Evolutionary conservation across 805 yeast genomes (phyloP), one percentile per base, ranked within the genome.

Genomic region (Candida nonsorbophila): DNA sequence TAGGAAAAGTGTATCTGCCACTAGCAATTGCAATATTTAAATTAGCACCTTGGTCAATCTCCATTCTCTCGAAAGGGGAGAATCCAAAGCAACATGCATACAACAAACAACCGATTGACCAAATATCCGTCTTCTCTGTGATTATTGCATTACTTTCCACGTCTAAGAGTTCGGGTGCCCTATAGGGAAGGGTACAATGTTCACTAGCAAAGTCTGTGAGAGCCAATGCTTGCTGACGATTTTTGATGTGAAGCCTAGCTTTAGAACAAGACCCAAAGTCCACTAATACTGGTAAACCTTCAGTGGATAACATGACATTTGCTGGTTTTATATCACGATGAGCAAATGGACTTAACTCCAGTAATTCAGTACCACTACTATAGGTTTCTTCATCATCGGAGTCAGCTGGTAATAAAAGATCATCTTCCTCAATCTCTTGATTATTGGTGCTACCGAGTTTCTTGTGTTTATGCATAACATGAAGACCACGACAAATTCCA

Each of bases 301-400:
- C 82, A 24, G 77, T 71, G 1, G 84, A 69, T 4, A 87, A 58
- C 88, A 88, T 80, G 11, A 87, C 74, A 48, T 85, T 88, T 2
- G 92, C 94, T 0, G 97, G 96, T 49, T 85, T 88, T 32, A 88
- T 59, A 51, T 88, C 96, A 33, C 87, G 59, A 52, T 88, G 97
- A 0, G 95, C 90, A 51, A 72, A 86, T 3, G 90, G 82, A 3
- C 71, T 62, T 3, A 72, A 58, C 31, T 76, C 81, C 16, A 67
- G 63, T 28, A 79, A 43, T 35, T 77, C 80, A 1, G 81, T 73
- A 40, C 47, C 36, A 13, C 25, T 26, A 3, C 45, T 43, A 14
- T 47, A 57, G 7, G 53, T 62, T 20, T 51, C 64, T 9, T 51
- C 62, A 4, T 51, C 63, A 7, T 39, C 51, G 17, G 42, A 40